Base-by-base conservation (phyloP, 306 rosid genomes). In the Vigna reflexopilosa region DNA sequence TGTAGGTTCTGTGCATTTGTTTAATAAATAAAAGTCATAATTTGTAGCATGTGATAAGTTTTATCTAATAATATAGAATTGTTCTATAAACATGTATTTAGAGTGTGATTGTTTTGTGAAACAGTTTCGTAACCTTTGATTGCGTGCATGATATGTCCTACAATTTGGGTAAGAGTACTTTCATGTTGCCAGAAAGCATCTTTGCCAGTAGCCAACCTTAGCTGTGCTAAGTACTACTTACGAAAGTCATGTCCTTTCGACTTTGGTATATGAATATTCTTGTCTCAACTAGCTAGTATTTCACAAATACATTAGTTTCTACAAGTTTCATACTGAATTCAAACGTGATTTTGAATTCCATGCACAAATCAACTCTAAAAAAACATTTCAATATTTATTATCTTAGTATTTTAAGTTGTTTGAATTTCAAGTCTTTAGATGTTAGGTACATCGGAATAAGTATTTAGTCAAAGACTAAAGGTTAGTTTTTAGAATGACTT, bases 61-160 rank as follows among this genome's bases (percentile, higher is more conserved):
- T 36, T 6, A 5, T 36, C 42, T 36, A 36, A 36, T 36, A 36
- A 6, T 36, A 6, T 24, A 55, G 9, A 9, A 0, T 3, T 26
- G 10, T 64, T 6, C 54, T 0, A 22, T 9, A 56, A 57, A 57
- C 14, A 54, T 44, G 44, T 40, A 9, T 10, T 2, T 10, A 44
- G 48, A 9, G 13, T 44, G 48, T 44, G 2, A 44, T 14, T 48
- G 16, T 48, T 56, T 56, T 68, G 42, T 61, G 56, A 66, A 45
- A 57, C 56, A 20, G 51, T 34, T 65, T 67, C 32, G 32, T 30
- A 17, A 61, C 22, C 28, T 38, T 17, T 75, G 65, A 58, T 49
- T 49, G 81, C 57, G 67, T 81, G 80, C 72, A 75, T 81, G 84
- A 44, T 56, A 17, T 78, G 82, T 14, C 62, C 76, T 67, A 57